phyloP scores from a whole-genome alignment of 768 basidiomycete genomes.

The Sarcodon sp. region DNA sequence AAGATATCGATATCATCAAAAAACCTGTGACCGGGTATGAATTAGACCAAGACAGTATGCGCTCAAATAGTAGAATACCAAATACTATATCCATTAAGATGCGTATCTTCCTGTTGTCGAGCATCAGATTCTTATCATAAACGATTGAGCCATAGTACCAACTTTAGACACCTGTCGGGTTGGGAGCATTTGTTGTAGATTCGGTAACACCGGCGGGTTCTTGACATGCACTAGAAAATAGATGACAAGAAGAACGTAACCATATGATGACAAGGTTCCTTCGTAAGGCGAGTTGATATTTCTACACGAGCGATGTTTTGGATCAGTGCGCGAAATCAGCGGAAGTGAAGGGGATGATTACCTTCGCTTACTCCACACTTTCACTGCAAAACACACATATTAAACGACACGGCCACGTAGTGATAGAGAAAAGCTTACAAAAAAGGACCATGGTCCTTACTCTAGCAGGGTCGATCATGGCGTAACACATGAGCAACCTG shows the following conservation, averaged over 20 bases:
- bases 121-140: conserved; percentile 4
- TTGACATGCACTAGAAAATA: conserved; percentile 98
- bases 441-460: conserved; percentile 92
- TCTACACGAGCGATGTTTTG: conserved; percentile 22
- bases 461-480: conserved; percentile 89
- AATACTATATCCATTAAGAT: conserved; percentile 70
- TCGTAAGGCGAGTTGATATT: conserved; percentile 99
- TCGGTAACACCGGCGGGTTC: conserved; percentile 91
- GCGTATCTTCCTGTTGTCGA: conserved; percentile 54
- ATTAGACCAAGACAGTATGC: background rate
- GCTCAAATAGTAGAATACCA: conserved; percentile 33
- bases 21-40: conserved; percentile 40
- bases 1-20: conserved; percentile 95
- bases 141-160: conserved; percentile 8
- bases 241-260: conserved; percentile 95
- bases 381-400: conserved; percentile 41
- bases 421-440: conserved; percentile 45
- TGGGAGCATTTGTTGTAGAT: conserved; percentile 91
- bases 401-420: conserved; percentile 1
- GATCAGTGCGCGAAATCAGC: background rate
- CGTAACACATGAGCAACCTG: conserved; percentile 90
- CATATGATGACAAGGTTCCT: conserved; percentile 93
- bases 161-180: conserved; percentile 76
- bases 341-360: conserved; percentile 16
- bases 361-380: conserved; percentile 98